Base-by-base conservation (phyloP, 2,329 filamentous ascomycete species). In the Alternaria angustiovoidea region DNA sequence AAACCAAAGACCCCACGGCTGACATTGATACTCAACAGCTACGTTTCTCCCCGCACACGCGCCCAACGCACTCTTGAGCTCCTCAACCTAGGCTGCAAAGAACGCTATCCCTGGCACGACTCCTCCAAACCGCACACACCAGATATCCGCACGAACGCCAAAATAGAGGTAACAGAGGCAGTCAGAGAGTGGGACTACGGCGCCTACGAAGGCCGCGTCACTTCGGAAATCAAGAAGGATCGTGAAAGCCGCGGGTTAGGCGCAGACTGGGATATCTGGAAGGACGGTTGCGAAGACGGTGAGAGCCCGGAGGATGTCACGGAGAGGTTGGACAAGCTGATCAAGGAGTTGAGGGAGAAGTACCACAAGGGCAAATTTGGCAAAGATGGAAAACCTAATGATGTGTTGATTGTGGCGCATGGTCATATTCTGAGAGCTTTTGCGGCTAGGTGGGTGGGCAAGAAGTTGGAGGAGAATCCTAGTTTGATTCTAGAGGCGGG, bases 41-140 rank as follows among this genome's bases (percentile, higher is more conserved):
- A 94, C 79, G 93, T 97, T 41, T 96, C 92, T 2, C 94, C 94
- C 3, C 90, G 94, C 47, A 87, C 86, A 63, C 91, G 94, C 60
- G 93, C 94, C 20, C 93, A 95, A 79, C 86, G 88, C 51, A 98
- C 94, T n/a, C 90, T 97, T 74, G 93, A 97, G 77, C 87, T 97
- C 48, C 88, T 97, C 26, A 87, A 91, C 68, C 82, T 97, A 20
- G 91, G 89, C 51, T 88, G 89, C 74, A 78, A 81, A n/a, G 86
- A 88, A 41, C 82, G 85, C 2, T 82, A 94, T 16, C 93, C 93
- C 0, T 96, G 93, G 93, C 77, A 84, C 30, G 2, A 44, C 39
- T 6, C 49, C 4, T 28, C 39, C 7, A 28, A 47, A 51, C 11
- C 30, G 53, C 8, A 34, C 60, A 44, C 44, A n/a, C 43, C 22